Evolutionary conservation across 768 basidiomycete genomes (phyloP), one percentile per base, ranked within the genome.

Genomic region (Pluteus cervinus): DNA sequence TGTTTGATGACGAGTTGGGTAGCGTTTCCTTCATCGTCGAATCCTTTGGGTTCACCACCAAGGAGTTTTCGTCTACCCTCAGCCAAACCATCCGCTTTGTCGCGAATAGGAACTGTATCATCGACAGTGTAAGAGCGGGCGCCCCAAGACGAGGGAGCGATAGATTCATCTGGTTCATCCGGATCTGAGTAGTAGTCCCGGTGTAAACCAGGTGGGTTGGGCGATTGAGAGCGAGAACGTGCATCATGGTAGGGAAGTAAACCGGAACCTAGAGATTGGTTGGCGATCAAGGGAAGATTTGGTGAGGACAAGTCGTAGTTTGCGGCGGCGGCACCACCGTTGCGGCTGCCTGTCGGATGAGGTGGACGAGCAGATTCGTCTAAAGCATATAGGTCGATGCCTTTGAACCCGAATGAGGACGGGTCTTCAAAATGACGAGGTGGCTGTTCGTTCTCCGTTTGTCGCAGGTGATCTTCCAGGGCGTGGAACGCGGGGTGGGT

Each of bases 31-130:
- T 73, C 9, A 89, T 79, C n/a, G n/a, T n/a, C 53, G n/a, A n/a
- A n/a, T n/a, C n/a, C n/a, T n/a, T n/a, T n/a, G n/a, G n/a, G n/a
- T n/a, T 91, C 88, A 1, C 86, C 86, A 1, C 89, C 78, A 1
- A 94, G 62, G 4, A 79, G 74, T 49, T 94, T 89, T 65, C 92
- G 91, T 45, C 87, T 84, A 24, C 74, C 60, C 29, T 83, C 49
- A 4, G 72, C 81, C 44, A 80, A 76, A 54, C 79, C 83, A 44
- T 90, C 84, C 2, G 78, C 71, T 42, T 79, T 80, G 46, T 86
- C 81, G 75, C 96, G 96, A 92, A 96, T 97, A 50, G 94, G 94
- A 21, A 88, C 65, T 0, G 88, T 90, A 0, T n/a, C n/a, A n/a
- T n/a, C n/a, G n/a, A n/a, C n/a, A n/a, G n/a, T n/a, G n/a, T n/a